Conservation (phyloP, 2,329 filamentous ascomycete genomes). For the Sporothrix pallida region DNA sequence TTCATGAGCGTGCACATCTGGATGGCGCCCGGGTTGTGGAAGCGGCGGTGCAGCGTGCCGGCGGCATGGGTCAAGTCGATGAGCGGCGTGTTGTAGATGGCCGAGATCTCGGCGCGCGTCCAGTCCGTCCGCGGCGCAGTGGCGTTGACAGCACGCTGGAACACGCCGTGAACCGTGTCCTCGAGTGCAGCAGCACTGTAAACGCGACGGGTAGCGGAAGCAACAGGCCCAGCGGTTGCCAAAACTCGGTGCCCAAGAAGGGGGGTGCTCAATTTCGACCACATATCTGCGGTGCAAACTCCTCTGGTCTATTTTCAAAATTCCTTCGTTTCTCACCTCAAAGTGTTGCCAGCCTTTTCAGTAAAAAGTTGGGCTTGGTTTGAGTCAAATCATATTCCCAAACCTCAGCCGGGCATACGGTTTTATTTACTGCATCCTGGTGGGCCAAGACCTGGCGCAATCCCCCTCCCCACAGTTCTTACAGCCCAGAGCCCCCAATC, state of each 20-base stretch:
- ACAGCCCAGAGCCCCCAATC: neutral
- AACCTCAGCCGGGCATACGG: neutral
- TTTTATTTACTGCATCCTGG: conserved; percentile 1
- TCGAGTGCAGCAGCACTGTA: conserved; percentile 26
- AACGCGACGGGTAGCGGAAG: neutral
- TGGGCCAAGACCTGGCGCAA: neutral
- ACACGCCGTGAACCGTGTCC: conserved; percentile 18
- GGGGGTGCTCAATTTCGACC: conserved; percentile 13
- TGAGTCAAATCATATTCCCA: neutral
- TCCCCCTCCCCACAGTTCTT: neutral
- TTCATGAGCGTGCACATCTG: conserved; percentile 96
- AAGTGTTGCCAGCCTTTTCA: neutral
- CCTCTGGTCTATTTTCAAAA: neutral
- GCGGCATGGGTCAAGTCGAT: conserved; percentile 31
- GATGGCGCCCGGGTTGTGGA: conserved; percentile 82
- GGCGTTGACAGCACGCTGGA: conserved; percentile 27
- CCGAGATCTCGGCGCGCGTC: conserved; percentile 30
- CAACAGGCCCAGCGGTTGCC: neutral
- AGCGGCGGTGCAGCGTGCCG: conserved; percentile 71
- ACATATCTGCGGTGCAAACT: neutral
- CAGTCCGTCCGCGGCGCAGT: conserved; percentile 33
- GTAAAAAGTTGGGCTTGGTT: neutral
- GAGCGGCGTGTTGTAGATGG: conserved; percentile 31
- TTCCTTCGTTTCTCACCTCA: neutral
- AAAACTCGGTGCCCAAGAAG: neutral